Conservation (phyloP, 345 rosid species). For the Pistacia atlantica region DNA sequence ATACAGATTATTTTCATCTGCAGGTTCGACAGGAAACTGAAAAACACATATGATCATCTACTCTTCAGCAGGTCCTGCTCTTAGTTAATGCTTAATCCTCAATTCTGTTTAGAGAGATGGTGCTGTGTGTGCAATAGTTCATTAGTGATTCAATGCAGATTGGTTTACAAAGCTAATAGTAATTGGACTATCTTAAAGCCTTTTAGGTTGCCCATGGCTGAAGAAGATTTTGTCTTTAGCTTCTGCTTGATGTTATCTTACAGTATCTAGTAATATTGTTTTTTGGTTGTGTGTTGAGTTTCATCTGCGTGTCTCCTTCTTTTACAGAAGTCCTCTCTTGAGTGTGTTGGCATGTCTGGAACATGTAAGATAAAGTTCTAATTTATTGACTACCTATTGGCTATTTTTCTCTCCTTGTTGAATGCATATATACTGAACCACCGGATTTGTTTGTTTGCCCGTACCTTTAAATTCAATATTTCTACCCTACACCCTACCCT, state of each 20-base stretch:
- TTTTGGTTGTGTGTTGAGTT: neutral
- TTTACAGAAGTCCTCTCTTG: conserved; percentile 83
- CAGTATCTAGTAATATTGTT: neutral
- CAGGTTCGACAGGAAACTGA: conserved; percentile 96
- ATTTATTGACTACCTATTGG: neutral
- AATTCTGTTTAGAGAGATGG: neutral
- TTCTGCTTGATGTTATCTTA: neutral
- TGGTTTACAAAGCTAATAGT: neutral
- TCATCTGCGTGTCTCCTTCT: neutral
- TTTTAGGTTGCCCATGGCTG: neutral
- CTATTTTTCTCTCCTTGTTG: conserved; percentile 1
- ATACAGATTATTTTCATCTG: conserved; percentile 23
- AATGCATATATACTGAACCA: conserved; percentile 6
- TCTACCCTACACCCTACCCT: neutral
- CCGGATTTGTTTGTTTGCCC: neutral
- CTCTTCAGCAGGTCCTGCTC: conserved; percentile 87
- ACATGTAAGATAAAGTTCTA: conserved; percentile 74
- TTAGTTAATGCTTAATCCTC: neutral
- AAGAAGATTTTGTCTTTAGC: neutral
- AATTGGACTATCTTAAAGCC: neutral
- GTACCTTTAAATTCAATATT: neutral
- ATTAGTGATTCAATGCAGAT: neutral
- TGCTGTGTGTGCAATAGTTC: neutral
- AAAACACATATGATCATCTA: conserved; percentile 85
- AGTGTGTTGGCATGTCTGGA: conserved; percentile 94